Evolutionary conservation across 176 grass and related monocot genomes (phyloP).

Genomic region (Rhynchospora tenuis): DNA sequence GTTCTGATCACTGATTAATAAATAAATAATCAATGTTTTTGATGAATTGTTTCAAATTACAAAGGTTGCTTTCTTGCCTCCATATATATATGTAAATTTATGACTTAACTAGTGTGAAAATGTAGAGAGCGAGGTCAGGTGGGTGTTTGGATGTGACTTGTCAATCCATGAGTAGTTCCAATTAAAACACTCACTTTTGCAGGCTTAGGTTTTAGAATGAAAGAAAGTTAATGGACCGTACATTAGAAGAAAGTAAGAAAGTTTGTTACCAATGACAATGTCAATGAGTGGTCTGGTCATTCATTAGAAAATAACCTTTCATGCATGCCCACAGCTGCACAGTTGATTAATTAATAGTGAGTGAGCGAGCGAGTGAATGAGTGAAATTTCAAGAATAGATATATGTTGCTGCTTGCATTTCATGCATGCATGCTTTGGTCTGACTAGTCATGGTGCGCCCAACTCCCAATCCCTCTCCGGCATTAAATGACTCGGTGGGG

Average conservation of each 20-base stretch:
- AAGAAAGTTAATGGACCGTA: neutral
- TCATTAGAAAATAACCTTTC: neutral
- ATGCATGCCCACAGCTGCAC: neutral
- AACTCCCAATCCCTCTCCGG: neutral
- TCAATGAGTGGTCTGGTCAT: neutral
- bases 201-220: neutral
- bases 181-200: conserved; percentile 4
- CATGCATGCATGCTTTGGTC: neutral
- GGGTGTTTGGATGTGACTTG: neutral
- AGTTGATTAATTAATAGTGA: neutral
- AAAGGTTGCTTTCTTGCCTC: neutral
- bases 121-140: neutral
- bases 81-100: neutral
- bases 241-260: neutral
- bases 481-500: neutral
- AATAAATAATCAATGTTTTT: too few species aligned
- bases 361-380: neutral
- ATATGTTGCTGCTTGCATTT: too few species aligned
- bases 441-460: neutral
- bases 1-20: too few species aligned
- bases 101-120: neutral
- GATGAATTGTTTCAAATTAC: neutral
- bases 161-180: conserved; percentile 2
- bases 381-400: neutral
- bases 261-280: neutral